phyloP scores from a whole-genome alignment of 2,329 filamentous ascomycete species.

The Raffaelea albimanens region DNA sequence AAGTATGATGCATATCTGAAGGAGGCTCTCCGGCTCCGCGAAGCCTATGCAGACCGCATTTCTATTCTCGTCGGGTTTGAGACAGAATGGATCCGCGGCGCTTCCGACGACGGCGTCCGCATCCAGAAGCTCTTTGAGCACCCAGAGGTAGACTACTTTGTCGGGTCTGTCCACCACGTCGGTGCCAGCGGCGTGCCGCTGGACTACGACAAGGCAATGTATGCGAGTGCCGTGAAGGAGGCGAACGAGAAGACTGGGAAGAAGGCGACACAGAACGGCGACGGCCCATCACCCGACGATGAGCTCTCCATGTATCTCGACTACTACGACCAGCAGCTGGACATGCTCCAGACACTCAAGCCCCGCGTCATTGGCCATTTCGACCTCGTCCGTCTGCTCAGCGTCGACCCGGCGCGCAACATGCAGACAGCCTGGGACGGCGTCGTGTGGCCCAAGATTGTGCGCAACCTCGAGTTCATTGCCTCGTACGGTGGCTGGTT shows the following conservation, averaged over 20 bases:
- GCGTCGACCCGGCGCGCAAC: slow-evolving; percentile 55
- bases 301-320: slow-evolving; percentile 69
- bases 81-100: slow-evolving; percentile 78
- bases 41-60: slow-evolving; percentile 61
- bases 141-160: slow-evolving; percentile 61
- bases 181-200: slow-evolving; percentile 71
- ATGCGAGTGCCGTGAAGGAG: slow-evolving; percentile 44
- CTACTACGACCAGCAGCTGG: slow-evolving; percentile 82
- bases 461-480: slow-evolving; percentile 65
- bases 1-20: slow-evolving; percentile 63
- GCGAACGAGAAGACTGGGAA: slow-evolving; percentile 32
- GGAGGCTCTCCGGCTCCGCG: slow-evolving; percentile 66
- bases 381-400: slow-evolving; percentile 78
- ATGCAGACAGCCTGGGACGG: slow-evolving; percentile 28
- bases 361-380: slow-evolving; percentile 88
- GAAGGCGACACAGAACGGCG: slow-evolving; percentile 7
- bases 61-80: slow-evolving; percentile 85
- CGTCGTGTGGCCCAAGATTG: slow-evolving; percentile 63
- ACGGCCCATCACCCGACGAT: slow-evolving; percentile 30
- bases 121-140: slow-evolving; percentile 50
- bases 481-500: slow-evolving; percentile 69
- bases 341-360: slow-evolving; percentile 63
- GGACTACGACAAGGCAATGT: slow-evolving; percentile 68
- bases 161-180: slow-evolving; percentile 89
- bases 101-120: slow-evolving; percentile 47